Conservation (phyloP, 306 rosid species). For the Cicer yamashitae region DNA sequence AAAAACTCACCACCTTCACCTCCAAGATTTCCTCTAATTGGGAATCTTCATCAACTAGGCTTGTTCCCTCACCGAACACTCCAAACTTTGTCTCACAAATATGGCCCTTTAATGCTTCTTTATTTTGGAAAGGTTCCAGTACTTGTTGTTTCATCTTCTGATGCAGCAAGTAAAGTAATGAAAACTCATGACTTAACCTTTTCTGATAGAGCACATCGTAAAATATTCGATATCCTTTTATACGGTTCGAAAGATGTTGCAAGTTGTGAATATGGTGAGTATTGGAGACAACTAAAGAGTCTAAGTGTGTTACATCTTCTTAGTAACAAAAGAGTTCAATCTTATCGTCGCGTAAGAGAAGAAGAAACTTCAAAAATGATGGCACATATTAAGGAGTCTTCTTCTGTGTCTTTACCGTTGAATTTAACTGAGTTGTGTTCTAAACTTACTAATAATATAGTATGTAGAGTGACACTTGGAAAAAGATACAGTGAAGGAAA, state of each 20-base stretch:
- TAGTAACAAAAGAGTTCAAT: constrained; percentile 22
- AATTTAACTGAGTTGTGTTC: constrained; percentile 27
- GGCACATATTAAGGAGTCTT: neutral
- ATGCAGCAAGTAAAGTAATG: constrained; percentile 1
- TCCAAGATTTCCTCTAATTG: constrained; percentile 21
- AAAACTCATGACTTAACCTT: constrained; percentile 24
- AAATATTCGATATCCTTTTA: neutral
- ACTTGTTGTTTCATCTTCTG: neutral
- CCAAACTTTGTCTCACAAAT: constrained; percentile 1
- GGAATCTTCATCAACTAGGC: constrained; percentile 30
- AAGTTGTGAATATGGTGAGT: constrained; percentile 17
- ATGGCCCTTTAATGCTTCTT: constrained; percentile 40
- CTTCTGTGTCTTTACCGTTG: neutral
- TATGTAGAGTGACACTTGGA: constrained; percentile 31
- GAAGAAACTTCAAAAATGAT: constrained; percentile 34
- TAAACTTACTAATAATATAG: constrained; percentile 23
- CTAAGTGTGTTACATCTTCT: constrained; percentile 26
- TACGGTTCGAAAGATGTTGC: constrained; percentile 18
- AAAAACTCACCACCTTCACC: constrained; percentile 43
- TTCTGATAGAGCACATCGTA: constrained; percentile 14
- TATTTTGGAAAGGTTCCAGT: neutral
- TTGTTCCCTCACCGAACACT: constrained; percentile 1
- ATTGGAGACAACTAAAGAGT: constrained; percentile 20
- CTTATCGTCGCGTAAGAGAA: constrained; percentile 10
- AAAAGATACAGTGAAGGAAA: constrained; percentile 18